Conservation (phyloP, 108 stramenopile genomes). For the Conticribra weissflogii region DNA sequence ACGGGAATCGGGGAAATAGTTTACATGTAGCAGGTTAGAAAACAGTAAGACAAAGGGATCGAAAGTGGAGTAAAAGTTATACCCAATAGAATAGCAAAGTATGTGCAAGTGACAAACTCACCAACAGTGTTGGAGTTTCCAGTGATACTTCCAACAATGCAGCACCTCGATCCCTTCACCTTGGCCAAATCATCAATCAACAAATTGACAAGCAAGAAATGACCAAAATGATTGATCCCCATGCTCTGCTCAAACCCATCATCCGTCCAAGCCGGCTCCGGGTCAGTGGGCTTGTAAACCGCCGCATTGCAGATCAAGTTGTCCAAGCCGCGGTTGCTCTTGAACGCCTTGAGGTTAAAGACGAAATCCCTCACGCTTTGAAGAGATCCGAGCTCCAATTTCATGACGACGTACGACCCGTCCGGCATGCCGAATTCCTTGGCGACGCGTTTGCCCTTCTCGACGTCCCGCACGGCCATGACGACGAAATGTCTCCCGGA, state of each 20-base stretch:
- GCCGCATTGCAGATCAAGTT: slow-evolving; percentile 97
- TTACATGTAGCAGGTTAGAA: too few relatives aligned
- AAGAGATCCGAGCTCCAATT: slow-evolving; percentile 91
- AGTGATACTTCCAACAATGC: slow-evolving; percentile 95
- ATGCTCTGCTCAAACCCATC: slow-evolving; percentile 97
- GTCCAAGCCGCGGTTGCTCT: slow-evolving; percentile 78
- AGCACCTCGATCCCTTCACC: slow-evolving; percentile 86
- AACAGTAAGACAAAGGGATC: too few relatives aligned
- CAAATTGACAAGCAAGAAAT: slow-evolving; percentile 90
- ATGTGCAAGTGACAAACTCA: too few relatives aligned
- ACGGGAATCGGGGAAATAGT: too few relatives aligned
- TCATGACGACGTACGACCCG: slow-evolving; percentile 82
- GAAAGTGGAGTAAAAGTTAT: too few relatives aligned
- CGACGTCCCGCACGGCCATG: slow-evolving; percentile 92
- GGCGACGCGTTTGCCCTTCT: slow-evolving; percentile 86
- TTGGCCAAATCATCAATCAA: slow-evolving; percentile 92
- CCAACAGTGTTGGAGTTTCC: slow-evolving; percentile 95
- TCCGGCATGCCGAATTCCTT: slow-evolving; percentile 79
- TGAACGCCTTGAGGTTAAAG: slow-evolving; percentile 94
- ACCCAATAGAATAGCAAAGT: too few relatives aligned
- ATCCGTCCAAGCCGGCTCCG: slow-evolving; percentile 90
- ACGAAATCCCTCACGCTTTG: slow-evolving; percentile 92
- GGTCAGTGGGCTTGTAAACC: slow-evolving; percentile 92
- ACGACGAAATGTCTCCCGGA: slow-evolving; percentile 92
- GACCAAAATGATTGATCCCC: slow-evolving; percentile 97